A percentile compares a stretch with the other conserved stretches of the same genome.
Evolutionary conservation across 1,284 basidiomycete genomes (phyloP).

Genomic region (Tremellales sp.): DNA sequence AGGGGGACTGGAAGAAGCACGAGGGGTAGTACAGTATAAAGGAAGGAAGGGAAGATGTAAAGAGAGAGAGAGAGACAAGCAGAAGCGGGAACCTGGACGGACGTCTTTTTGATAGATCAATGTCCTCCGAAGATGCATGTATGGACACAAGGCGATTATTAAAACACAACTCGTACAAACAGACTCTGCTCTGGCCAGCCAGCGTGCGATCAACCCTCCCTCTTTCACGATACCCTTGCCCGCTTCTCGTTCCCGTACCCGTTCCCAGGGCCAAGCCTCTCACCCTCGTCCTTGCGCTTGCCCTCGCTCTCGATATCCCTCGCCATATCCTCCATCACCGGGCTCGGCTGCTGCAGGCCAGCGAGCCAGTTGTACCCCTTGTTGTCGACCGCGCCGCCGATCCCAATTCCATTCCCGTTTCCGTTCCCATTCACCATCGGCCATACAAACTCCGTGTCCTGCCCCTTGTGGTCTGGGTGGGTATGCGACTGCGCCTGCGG

Average conservation of each 20-base stretch:
- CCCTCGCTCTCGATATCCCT: background rate
- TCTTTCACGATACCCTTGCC: background rate
- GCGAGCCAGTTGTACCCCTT: background rate
- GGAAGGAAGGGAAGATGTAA: background rate
- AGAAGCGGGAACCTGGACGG: constrained; percentile 4
- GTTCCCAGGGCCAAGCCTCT: constrained; percentile 1
- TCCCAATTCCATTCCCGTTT: background rate
- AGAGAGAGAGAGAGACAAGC: background rate
- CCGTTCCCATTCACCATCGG: background rate
- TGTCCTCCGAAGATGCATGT: background rate
- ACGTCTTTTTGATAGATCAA: background rate
- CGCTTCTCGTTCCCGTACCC: background rate
- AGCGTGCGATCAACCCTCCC: background rate
- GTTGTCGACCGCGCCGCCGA: background rate
- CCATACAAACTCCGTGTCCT: constrained; percentile 4
- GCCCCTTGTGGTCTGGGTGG: background rate
- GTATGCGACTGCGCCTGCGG: background rate
- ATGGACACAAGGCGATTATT: background rate
- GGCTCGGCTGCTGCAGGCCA: background rate
- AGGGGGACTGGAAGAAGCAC: background rate
- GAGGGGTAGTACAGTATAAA: background rate
- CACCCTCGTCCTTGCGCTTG: background rate
- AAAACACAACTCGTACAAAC: background rate
- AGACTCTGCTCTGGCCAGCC: background rate
- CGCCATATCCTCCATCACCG: background rate